Base-by-base conservation (phyloP, 306 rosid genomes). In the Amphicarpaea edgeworthii region DNA sequence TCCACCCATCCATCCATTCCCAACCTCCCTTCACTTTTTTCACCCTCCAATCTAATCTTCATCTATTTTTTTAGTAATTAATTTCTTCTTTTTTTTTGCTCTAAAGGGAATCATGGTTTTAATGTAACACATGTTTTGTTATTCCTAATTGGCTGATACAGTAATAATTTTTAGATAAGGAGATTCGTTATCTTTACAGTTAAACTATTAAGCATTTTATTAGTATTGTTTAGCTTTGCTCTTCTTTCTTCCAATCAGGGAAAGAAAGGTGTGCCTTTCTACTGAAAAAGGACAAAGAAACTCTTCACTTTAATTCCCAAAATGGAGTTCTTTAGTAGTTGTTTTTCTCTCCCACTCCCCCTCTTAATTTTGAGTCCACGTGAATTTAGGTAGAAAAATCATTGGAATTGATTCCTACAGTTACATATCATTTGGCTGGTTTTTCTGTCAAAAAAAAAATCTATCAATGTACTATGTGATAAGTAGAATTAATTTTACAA, bases 1-100 rank as follows among this genome's bases (percentile, higher is more conserved):
- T 87, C 93, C 88, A 83, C 87, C 86, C 90, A 86, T 82, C 68
- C 74, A 19, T 49, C 76, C 61, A 59, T 68, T 17, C 12, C 63
- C 15, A 40, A 14, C 42, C 59, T n/a, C 17, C 32, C 12, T 41
- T 43, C 68, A 9, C 71, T 73, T 88, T 73, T 88, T 85, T 82
- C 77, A 55, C 76, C 66, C 72, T 84, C 81, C 81, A 70, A 89
- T 79, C 88, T 83, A 53, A 72, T 57, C 82, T 53, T 50, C 54
- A 9, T 12, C 50, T 14, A 24, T 50, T 62, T 49, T 75, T 19
- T 16, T 10, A 8, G 9, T 11, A n/a, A n/a, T n/a, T n/a, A n/a
- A n/a, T 7, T 41, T 28, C 32, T 0, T 20, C 40, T 38, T 38
- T n/a, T 20, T 64, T 38, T 38, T n/a, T 34, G 40, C 34, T 12